phyloP scores from a whole-genome alignment of 108 stramenopile genomes.

The Cyclotella sp. region DNA sequence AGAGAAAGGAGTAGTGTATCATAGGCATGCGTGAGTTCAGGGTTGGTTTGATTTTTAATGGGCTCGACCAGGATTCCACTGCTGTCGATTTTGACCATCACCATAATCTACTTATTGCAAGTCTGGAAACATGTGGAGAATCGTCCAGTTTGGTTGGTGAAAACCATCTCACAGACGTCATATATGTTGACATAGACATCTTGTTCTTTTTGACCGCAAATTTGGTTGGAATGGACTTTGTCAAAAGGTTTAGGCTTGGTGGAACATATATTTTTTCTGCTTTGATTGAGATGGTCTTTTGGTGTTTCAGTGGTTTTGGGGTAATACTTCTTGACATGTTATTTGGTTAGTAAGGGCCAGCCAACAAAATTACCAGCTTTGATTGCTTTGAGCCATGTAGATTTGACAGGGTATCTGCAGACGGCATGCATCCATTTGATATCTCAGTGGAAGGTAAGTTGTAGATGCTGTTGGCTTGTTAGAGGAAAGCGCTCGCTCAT shows the following conservation, averaged over 20 bases:
- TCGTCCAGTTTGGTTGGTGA: not conserved
- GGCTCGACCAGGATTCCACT: not conserved
- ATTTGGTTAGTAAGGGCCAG: not conserved
- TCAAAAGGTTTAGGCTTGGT: not conserved
- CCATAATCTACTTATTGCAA: no score
- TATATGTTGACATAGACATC: not conserved
- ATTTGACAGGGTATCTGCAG: slow-evolving; percentile 2
- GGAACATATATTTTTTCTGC: not conserved
- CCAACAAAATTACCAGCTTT: slow-evolving; percentile 9
- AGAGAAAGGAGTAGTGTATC: not conserved
- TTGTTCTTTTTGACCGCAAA: not conserved
- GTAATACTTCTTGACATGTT: not conserved
- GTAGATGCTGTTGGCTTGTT: not conserved
- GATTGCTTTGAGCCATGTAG: slow-evolving; percentile 22
- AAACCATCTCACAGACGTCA: not conserved
- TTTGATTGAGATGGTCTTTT: not conserved
- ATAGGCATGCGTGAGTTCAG: not conserved
- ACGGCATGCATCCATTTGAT: slow-evolving; percentile 2
- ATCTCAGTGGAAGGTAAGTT: no score
- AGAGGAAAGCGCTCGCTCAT: not conserved
- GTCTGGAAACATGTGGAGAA: no score
- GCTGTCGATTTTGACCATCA: not conserved
- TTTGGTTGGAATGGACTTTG: not conserved
- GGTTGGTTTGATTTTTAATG: not conserved
- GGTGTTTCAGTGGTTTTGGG: not conserved